Evolutionary conservation across 306 rosid genomes (phyloP).

Genomic region (Inga oerstediana): DNA sequence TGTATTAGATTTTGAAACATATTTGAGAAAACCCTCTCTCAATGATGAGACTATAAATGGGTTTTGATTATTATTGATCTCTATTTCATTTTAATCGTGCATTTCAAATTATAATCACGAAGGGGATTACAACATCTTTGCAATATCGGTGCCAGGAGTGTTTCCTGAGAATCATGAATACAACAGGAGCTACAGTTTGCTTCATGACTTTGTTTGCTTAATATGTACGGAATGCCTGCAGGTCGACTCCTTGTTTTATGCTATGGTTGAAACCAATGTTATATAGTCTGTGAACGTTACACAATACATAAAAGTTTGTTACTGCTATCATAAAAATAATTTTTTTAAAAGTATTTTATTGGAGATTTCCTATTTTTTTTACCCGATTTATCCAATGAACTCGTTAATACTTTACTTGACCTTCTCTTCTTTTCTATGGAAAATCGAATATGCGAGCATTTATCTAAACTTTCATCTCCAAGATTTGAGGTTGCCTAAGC

Average conservation of each 20-base stretch:
- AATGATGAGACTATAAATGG: no score
- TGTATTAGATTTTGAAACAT: no score
- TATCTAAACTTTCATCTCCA: neutral
- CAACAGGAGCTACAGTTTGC: neutral
- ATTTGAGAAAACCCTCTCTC: no score
- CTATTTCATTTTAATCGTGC: no score
- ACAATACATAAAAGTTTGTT: neutral
- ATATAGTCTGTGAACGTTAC: neutral
- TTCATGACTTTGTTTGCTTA: neutral
- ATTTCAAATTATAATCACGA: no score
- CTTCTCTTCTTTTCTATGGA: neutral
- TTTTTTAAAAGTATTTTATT: neutral
- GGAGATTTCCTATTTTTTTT: neutral
- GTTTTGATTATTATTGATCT: no score
- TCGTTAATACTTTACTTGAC: neutral
- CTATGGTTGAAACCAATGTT: neutral
- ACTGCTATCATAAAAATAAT: neutral
- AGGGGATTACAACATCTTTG: neutral
- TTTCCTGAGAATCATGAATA: neutral
- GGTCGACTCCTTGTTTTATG: conserved; percentile 10
- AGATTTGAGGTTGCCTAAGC: neutral
- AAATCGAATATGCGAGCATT: neutral
- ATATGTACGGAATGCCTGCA: neutral
- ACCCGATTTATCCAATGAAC: neutral
- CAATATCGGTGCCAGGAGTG: neutral